Evolutionary conservation across 1,284 basidiomycete genomes (phyloP), one percentile per base, ranked within the genome.

Genomic region (Heterobasidion occidentale): DNA sequence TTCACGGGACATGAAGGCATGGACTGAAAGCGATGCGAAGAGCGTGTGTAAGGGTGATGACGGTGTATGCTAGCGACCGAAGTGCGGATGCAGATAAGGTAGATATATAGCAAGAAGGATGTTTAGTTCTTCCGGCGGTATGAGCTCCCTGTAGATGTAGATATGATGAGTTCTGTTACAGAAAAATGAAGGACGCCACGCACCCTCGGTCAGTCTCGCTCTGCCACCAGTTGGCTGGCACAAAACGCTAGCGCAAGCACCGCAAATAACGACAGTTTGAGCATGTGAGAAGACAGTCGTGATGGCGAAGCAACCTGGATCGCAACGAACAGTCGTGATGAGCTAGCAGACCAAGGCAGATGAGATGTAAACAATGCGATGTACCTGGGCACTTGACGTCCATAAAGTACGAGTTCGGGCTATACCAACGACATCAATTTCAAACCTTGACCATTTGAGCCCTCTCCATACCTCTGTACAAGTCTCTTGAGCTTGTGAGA

Each of bases 401-500:
- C 97, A 99, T 99, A 80, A 98, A 99, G 80, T 95, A 98, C 50
- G 94, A 97, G 80, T 97, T 94, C 64, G 94, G 94, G 38, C 38
- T 42, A 42, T n/a, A 42, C 38, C 11, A 42, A 12, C 38, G 38
- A 42, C n/a, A 42, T 42, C 38, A 42, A n/a, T 11, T 42, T n/a
- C 38, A 42, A 42, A n/a, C 2, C 38, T 12, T 42, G 38, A 11
- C 38, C n/a, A n/a, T 11, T 42, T n/a, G 1, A 42, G 38, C 7
- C 11, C 2, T 42, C 38, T 42, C 12, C 38, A 42, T 12, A 42
- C 62, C 87, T 90, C 78, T 98, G 97, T 68, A 99, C 97, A 69
- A 99, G 87, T 74, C 95, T 89, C 87, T 99, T 99, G 77, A 98
- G 92, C 85, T 99, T 99, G 88, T 98, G 92, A 75, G 87, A 91